These are phyloP conservation scores for Xylariaceae sp. DNA, from an alignment of 2,329 filamentous ascomycete genomes.

Conservation along the genomic window DNA sequence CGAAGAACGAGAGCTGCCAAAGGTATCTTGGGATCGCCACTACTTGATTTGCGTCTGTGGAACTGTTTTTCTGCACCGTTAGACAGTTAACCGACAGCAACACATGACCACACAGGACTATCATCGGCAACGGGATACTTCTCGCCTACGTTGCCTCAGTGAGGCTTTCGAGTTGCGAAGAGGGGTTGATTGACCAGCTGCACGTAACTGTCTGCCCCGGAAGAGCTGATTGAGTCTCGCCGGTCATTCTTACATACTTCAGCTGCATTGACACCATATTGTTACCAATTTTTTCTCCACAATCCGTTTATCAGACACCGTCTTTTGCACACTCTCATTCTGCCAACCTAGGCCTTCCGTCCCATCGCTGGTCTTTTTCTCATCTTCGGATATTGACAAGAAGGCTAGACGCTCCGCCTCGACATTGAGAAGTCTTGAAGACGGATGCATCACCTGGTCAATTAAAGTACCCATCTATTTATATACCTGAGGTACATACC, in stretches of 20 bases:
- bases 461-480: not conserved
- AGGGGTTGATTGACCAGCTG: conserved; percentile 8
- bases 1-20: not conserved
- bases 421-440: not conserved
- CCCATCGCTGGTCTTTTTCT: not conserved
- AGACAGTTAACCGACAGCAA: not conserved
- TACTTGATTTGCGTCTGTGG: conserved; percentile 6
- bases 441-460: not conserved
- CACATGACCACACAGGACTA: not conserved
- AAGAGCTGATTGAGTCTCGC: conserved; percentile 1
- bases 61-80: conserved; percentile 1
- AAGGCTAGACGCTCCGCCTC: conserved; percentile 2
- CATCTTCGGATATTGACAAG: not conserved
- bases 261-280: not conserved
- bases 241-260: conserved; percentile 3
- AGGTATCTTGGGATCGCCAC: not conserved
- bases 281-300: no score
- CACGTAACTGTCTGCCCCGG: no score
- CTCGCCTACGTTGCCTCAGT: conserved; percentile 1
- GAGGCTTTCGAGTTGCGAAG: conserved; percentile 1
- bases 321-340: not conserved
- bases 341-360: not conserved
- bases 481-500: conserved; percentile 6
- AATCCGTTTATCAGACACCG: no score
- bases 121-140: not conserved